Conservation (phyloP, 352 stramenopile species). For the Ophiocytium majus region DNA sequence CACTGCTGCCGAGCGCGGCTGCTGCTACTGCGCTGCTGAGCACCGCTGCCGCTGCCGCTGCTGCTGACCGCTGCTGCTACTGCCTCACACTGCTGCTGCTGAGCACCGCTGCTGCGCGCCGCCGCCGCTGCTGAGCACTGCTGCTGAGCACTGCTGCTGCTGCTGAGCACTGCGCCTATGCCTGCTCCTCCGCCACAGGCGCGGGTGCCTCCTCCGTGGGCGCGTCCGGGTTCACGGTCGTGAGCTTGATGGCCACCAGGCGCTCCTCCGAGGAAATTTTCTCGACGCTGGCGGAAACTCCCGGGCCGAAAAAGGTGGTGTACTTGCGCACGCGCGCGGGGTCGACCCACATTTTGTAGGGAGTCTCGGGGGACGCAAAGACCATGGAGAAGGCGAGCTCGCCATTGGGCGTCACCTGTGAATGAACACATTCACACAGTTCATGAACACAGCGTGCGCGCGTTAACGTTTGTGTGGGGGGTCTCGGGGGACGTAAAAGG, state of each 20-base stretch:
- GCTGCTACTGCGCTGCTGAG: background rate
- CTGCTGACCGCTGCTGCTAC: background rate
- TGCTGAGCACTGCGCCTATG: background rate
- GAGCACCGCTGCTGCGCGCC: background rate
- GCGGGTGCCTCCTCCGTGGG: background rate
- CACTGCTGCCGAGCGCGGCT: background rate
- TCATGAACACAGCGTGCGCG: background rate
- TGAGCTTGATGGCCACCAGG: conserved; percentile 73
- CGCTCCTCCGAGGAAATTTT: conserved; percentile 69
- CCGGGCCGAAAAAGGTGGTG: conserved; percentile 74
- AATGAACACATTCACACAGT: too few relatives aligned
- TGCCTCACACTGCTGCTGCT: conserved; percentile 1
- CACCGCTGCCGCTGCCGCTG: background rate
- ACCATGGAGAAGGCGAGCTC: conserved; percentile 70
- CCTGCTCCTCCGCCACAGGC: background rate
- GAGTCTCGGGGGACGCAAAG: conserved; percentile 71
- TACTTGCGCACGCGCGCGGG: conserved; percentile 72
- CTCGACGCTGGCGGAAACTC: conserved; percentile 61
- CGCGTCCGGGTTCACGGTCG: conserved; percentile 53
- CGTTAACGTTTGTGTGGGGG: background rate
- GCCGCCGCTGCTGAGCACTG: background rate
- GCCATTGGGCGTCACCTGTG: conserved; percentile 50
- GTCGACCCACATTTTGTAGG: conserved; percentile 77
- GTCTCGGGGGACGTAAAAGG: background rate
- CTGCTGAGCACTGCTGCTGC: background rate